Evolutionary conservation across 768 basidiomycete species (phyloP).

Genomic region (Lenzites betulinus): DNA sequence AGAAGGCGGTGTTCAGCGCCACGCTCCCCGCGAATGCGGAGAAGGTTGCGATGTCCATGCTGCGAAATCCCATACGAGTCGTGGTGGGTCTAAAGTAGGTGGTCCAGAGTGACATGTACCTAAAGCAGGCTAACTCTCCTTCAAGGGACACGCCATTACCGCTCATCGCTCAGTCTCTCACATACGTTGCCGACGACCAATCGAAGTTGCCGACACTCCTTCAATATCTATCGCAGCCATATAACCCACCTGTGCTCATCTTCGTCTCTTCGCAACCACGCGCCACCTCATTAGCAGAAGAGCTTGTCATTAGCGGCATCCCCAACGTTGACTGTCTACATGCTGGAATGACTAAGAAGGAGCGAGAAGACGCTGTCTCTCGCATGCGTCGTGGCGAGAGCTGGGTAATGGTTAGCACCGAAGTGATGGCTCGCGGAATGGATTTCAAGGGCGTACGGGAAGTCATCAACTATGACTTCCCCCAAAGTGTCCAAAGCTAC

Average conservation of each 20-base stretch:
- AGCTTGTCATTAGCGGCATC: constrained; percentile 77
- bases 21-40: constrained; percentile 90
- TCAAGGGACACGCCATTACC: constrained; percentile 90
- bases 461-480: constrained; percentile 97
- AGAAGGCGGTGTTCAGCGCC: constrained; percentile 93
- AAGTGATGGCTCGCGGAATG: constrained; percentile 98
- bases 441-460: constrained; percentile 94
- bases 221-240: constrained; percentile 74
- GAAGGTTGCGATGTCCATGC: constrained; percentile 82
- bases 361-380: constrained; percentile 81
- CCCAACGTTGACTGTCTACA: constrained; percentile 88
- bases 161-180: constrained; percentile 84
- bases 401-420: constrained; percentile 96
- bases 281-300: constrained; percentile 75
- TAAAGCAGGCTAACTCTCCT: not conserved
- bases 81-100: constrained; percentile 96
- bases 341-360: constrained; percentile 84
- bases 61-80: constrained; percentile 84
- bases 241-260: constrained; percentile 88
- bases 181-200: constrained; percentile 89
- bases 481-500: constrained; percentile 93
- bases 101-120: not conserved
- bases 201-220: constrained; percentile 94
- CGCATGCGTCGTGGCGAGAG: constrained; percentile 88
- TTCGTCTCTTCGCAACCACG: constrained; percentile 92